Conservation (phyloP, 78 protist genomes). For the Thecamonas trahens region DNA sequence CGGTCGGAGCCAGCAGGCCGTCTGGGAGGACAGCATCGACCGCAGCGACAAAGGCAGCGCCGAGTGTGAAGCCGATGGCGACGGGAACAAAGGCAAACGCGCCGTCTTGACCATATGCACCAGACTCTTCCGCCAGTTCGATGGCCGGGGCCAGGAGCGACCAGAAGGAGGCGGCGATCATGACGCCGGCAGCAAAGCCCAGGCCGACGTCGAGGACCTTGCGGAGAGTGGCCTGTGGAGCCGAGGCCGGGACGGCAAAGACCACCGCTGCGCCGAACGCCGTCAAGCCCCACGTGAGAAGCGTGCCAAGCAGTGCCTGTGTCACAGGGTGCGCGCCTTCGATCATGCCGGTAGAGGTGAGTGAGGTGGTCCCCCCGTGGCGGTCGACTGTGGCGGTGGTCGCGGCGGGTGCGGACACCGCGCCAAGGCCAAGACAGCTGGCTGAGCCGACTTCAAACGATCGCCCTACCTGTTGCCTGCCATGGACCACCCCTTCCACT, state of each 20-base stretch:
- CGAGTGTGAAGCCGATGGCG: slow-evolving; percentile 20
- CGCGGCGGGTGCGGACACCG: too few species aligned
- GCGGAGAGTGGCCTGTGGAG: too few species aligned
- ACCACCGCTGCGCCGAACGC: slow-evolving; percentile 27
- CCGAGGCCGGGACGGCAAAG: neutral
- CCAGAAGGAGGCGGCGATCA: slow-evolving; percentile 47
- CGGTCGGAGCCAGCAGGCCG: too few species aligned
- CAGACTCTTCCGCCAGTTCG: slow-evolving; percentile 12
- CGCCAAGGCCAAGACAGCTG: too few species aligned
- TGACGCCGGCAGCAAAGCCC: slow-evolving; percentile 37
- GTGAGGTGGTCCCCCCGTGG: too few species aligned
- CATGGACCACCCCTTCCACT: too few species aligned
- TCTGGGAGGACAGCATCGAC: neutral
- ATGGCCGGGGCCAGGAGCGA: slow-evolving; percentile 49
- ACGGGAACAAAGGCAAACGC: slow-evolving; percentile 9
- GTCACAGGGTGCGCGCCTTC: slow-evolving; percentile 14
- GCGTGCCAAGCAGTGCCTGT: slow-evolving; percentile 23
- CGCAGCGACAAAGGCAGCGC: slow-evolving; percentile 13
- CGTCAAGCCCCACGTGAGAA: slow-evolving; percentile 33
- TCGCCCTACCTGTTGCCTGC: too few species aligned
- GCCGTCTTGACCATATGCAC: neutral
- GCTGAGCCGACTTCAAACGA: too few species aligned
- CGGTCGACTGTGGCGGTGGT: too few species aligned
- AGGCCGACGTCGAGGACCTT: slow-evolving; percentile 13
- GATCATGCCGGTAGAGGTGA: too few species aligned